These are phyloP conservation scores for Venturia nashicola DNA, from an alignment of 2,329 filamentous ascomycete genomes.

Conservation along the genomic window DNA sequence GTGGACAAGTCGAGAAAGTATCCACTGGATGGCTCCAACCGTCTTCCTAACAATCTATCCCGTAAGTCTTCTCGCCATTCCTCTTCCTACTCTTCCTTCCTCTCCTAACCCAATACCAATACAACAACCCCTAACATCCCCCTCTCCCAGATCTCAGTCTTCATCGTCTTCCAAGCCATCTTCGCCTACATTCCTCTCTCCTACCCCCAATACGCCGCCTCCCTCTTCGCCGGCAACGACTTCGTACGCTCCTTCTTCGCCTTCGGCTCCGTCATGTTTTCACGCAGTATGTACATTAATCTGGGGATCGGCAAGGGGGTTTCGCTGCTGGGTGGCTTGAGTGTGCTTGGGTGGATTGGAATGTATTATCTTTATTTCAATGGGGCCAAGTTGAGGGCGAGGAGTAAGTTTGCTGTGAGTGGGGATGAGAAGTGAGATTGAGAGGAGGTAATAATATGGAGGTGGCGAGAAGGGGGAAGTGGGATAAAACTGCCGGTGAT, in stretches of 20 bases:
- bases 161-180: conserved; percentile 9
- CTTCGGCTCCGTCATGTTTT: conserved; percentile 5
- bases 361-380: conserved; percentile 8
- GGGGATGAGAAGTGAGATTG: conserved; percentile 1
- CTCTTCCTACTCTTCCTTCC: no score
- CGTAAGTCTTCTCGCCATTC: conserved; percentile 16
- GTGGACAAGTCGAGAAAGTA: conserved; percentile 39
- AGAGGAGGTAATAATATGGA: background rate
- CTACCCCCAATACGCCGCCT: conserved; percentile 9
- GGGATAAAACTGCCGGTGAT: no score
- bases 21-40: conserved; percentile 44
- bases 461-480: no score
- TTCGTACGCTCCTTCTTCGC: conserved; percentile 3
- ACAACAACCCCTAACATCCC: background rate
- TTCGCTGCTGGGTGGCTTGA: background rate
- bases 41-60: conserved; percentile 45
- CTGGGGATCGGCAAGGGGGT: conserved; percentile 8
- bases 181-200: conserved; percentile 9
- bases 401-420: conserved; percentile 6
- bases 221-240: conserved; percentile 10
- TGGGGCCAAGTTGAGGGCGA: conserved; percentile 7
- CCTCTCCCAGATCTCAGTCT: background rate
- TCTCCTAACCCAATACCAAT: no score
- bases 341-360: conserved; percentile 5
- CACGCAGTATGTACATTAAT: conserved; percentile 7